A percentile compares a stretch with the other conserved stretches of the same genome.
phyloP scores from a whole-genome alignment of 306 rosid genomes.

The Cucumis hystrix region DNA sequence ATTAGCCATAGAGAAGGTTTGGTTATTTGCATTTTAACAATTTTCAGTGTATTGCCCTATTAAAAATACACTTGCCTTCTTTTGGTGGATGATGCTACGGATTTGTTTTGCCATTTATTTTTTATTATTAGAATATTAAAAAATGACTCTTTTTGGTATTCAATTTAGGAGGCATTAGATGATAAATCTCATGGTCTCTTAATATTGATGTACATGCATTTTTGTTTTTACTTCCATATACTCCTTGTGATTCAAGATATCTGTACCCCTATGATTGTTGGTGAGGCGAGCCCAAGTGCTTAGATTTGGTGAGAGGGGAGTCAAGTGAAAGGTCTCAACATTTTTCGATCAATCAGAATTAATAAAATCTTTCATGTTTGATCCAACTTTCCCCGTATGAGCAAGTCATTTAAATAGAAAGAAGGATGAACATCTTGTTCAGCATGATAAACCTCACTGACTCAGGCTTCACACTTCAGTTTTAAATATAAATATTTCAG shows the following conservation, averaged over 20 bases:
- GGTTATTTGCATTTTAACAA: slow-evolving; percentile 4
- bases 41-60: neutral
- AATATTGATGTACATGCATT: neutral
- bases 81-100: neutral
- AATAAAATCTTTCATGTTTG: neutral
- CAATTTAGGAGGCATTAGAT: neutral
- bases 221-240: neutral
- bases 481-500: neutral
- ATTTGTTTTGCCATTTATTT: neutral
- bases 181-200: neutral
- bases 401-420: neutral
- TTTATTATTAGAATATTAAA: neutral
- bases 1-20: slow-evolving; percentile 76
- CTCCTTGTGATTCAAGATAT: neutral
- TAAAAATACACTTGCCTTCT: neutral
- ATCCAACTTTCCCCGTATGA: neutral
- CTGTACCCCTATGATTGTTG: neutral
- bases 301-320: neutral
- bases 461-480: neutral
- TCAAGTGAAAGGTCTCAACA: neutral
- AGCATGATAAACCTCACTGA: neutral
- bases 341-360: neutral
- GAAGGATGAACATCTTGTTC: neutral
- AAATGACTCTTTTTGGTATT: neutral
- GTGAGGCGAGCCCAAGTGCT: neutral